phyloP scores from a whole-genome alignment of 2,329 filamentous ascomycete genomes.

The Sporothrix brunneoviolacea region DNA sequence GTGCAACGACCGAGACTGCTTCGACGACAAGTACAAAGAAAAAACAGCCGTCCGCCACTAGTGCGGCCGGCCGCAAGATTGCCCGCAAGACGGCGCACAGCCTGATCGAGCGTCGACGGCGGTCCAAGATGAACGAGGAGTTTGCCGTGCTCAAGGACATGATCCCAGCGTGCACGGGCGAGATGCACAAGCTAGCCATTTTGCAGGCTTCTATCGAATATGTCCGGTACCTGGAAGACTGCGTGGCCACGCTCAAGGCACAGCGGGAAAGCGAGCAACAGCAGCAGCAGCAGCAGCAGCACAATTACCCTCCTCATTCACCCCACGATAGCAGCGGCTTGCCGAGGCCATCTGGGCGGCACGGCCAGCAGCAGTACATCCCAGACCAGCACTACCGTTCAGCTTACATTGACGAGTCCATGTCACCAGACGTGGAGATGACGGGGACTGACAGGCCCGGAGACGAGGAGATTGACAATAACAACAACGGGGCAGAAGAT shows the following conservation, averaged over 20 bases:
- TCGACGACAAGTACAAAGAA: conserved; percentile 47
- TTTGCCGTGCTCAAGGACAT: conserved; percentile 89
- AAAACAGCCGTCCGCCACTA: conserved; percentile 69
- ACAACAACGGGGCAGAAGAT: neutral
- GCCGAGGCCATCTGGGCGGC: no score
- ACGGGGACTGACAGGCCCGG: conserved; percentile 35
- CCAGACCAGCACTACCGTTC: conserved; percentile 21
- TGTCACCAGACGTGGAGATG: conserved; percentile 54
- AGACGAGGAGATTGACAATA: neutral
- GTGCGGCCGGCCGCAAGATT: conserved; percentile 86
- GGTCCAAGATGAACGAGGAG: conserved; percentile 99
- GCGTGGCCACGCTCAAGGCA: conserved; percentile 70
- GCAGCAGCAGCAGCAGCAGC: conserved; percentile 9
- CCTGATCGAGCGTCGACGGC: conserved; percentile 78
- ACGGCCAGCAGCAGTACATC: conserved; percentile 23
- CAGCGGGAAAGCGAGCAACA: conserved; percentile 34
- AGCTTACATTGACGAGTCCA: conserved; percentile 29
- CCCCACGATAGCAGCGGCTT: conserved; percentile 24
- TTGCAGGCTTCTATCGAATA: conserved; percentile 97
- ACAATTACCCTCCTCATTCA: conserved; percentile 1
- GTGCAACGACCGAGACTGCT: conserved; percentile 1
- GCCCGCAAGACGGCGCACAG: conserved; percentile 95
- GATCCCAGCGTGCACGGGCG: conserved; percentile 91
- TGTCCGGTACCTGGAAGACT: conserved; percentile 86
- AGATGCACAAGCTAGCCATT: conserved; percentile 98